Conservation (phyloP, 768 basidiomycete genomes). For the Naganishia antarctica region DNA sequence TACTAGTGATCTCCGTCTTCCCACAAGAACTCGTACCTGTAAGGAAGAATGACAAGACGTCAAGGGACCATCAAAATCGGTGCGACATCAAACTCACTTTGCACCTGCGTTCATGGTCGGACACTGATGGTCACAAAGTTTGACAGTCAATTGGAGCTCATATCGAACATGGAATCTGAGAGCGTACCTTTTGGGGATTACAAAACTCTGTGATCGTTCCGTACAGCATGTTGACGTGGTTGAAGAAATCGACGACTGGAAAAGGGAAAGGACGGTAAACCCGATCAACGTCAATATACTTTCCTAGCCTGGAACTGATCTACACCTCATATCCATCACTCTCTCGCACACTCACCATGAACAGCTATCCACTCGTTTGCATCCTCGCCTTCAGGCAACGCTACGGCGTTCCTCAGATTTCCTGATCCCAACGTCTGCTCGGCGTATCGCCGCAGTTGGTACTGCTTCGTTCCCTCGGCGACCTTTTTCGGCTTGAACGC, state of each 20-base stretch:
- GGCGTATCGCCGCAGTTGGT: slow-evolving; percentile 83
- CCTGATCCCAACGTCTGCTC: slow-evolving; percentile 67
- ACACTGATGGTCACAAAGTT: slow-evolving; percentile 40
- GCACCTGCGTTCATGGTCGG: slow-evolving; percentile 49
- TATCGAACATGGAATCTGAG: no score
- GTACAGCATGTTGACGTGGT: slow-evolving; percentile 98
- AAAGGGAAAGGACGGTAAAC: slow-evolving; percentile 4
- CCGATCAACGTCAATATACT: background rate
- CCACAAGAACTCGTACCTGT: slow-evolving; percentile 47
- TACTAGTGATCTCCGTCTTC: slow-evolving; percentile 49
- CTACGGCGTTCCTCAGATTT: slow-evolving; percentile 84
- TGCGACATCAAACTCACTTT: slow-evolving; percentile 28
- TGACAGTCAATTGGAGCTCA: no score
- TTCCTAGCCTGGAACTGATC: no score
- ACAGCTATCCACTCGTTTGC: slow-evolving; percentile 99
- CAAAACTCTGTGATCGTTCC: slow-evolving; percentile 98
- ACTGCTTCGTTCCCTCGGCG: slow-evolving; percentile 94
- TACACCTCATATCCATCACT: background rate
- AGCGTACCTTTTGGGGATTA: slow-evolving; percentile 76
- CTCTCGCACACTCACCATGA: slow-evolving; percentile 64
- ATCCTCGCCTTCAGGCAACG: slow-evolving; percentile 94
- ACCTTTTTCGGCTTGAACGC: slow-evolving; percentile 93
- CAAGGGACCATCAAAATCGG: background rate
- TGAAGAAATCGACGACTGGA: slow-evolving; percentile 97
- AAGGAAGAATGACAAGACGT: no score